Evolutionary conservation across 495 filamentous ascomycete genomes (phyloP).

Genomic region (Aspergillus sclerotioniger): DNA sequence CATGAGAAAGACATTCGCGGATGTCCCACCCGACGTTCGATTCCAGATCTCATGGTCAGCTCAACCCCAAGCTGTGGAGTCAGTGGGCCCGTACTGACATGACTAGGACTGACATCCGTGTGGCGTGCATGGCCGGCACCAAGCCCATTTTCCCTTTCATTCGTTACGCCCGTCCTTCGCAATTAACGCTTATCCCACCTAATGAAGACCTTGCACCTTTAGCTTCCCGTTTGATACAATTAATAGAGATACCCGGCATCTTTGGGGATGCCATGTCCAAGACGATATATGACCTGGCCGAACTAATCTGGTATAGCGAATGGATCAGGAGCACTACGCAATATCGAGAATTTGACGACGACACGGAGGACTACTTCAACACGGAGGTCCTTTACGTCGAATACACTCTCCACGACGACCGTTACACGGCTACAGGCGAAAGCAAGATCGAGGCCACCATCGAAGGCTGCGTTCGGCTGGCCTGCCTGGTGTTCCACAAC

Average conservation of each 20-base stretch:
- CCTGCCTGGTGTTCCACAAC: conserved; percentile 47
- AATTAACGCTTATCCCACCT: conserved; percentile 35
- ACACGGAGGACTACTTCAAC: conserved; percentile 47
- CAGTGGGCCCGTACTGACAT: conserved; percentile 9
- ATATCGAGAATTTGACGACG: conserved; percentile 37
- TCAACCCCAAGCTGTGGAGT: neutral
- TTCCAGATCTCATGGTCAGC: conserved; percentile 48
- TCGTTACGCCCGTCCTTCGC: conserved; percentile 36
- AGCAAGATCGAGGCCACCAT: conserved; percentile 52
- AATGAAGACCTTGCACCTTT: conserved; percentile 34
- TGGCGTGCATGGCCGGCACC: conserved; percentile 44
- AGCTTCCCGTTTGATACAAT: conserved; percentile 36
- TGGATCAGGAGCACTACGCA: conserved; percentile 37
- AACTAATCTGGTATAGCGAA: conserved; percentile 44
- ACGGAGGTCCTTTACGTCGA: conserved; percentile 46
- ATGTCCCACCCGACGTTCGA: conserved; percentile 41
- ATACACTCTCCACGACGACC: conserved; percentile 42
- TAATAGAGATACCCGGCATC: conserved; percentile 41
- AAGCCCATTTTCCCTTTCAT: conserved; percentile 48
- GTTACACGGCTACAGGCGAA: conserved; percentile 61
- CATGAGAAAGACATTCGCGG: conserved; percentile 42
- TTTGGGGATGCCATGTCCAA: conserved; percentile 35
- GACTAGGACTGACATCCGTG: conserved; percentile 46
- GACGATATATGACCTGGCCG: conserved; percentile 39
- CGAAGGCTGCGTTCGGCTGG: conserved; percentile 44